Evolutionary conservation across 176 grass and related monocot species (phyloP), one percentile per base, ranked within the genome.

Genomic region (Puccinellia tenuiflora): DNA sequence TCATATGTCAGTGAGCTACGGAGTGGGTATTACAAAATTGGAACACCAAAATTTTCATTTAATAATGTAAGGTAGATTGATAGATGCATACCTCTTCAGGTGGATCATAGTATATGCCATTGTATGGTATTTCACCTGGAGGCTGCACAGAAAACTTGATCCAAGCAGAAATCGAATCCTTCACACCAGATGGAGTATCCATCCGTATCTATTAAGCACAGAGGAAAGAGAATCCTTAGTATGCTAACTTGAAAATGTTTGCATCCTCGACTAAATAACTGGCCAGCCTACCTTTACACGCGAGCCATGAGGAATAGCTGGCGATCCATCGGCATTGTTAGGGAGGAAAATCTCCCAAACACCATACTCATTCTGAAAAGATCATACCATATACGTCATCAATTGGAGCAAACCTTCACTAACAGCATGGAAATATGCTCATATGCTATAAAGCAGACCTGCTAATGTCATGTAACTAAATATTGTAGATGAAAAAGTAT

Each of bases 81-180:
- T 96, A 69, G 89, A 91, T 93, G 69, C 85, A 56, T 89, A 94
- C 97, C 83, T 94, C 97, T 82, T 77, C 84, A 60, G 93, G 89
- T 35, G 97, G 97, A 89, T 99, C 97, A 78, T 99, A 99, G 75
- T 99, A 99, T 86, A 99, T 94, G 63, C 93, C 97, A 84, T 90
- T 95, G 16, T 92, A 99, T 54, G 93, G 97, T 69, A 99, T 94
- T 88, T 92, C 93, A 38, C 89, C 86, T 79, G 89, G 85, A 11
- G 87, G 83, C 69, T 99, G 97, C 68, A 99, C 89, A 72, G 97
- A 94, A 71, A 83, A 99, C 79, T 89, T 99, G 82, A 94, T 96
- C 97, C 97, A 99, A 72, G 97, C 97, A 75, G 97, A 93, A 92
- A 99, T 99, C 3, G 93, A 99, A 85, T 99, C 97, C 85, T 99